Evolutionary conservation across 768 basidiomycete genomes (phyloP).

Genomic region (Leucocoprinus leucothites): DNA sequence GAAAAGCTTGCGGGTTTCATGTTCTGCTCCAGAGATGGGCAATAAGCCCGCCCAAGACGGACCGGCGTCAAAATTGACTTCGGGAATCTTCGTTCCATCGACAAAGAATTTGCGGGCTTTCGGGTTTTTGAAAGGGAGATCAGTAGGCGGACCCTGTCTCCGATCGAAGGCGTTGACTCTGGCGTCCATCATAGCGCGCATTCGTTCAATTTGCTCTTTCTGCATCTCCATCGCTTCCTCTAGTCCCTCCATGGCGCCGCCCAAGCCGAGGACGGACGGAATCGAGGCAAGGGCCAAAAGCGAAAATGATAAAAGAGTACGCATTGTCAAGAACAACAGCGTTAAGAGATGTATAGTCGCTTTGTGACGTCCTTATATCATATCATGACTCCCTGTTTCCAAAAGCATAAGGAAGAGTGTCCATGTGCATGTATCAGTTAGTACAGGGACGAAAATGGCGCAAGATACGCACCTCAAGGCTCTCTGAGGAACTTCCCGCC

Average conservation of each 20-base stretch:
- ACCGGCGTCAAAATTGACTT: constrained; percentile 71
- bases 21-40: constrained; percentile 56
- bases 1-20: constrained; percentile 76
- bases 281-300: constrained; percentile 17
- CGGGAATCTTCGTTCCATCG: constrained; percentile 60
- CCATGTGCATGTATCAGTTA: not conserved
- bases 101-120: constrained; percentile 63
- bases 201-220: constrained; percentile 38
- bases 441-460: not conserved
- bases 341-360: not conserved
- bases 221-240: constrained; percentile 43
- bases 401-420: not conserved
- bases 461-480: not conserved
- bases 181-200: constrained; percentile 36
- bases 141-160: constrained; percentile 10
- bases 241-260: constrained; percentile 34
- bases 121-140: constrained; percentile 61
- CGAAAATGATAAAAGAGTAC: constrained; percentile 15
- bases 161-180: not conserved
- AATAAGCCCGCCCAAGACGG: constrained; percentile 74
- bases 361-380: not conserved
- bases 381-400: not conserved
- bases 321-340: constrained; percentile 16
- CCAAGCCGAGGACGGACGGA: constrained; percentile 17
- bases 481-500: not conserved